A percentile compares a stretch with the other conserved stretches of the same genome.
Evolutionary conservation across 1,284 basidiomycete genomes (phyloP).

Genomic region (Pholiota adiposa): DNA sequence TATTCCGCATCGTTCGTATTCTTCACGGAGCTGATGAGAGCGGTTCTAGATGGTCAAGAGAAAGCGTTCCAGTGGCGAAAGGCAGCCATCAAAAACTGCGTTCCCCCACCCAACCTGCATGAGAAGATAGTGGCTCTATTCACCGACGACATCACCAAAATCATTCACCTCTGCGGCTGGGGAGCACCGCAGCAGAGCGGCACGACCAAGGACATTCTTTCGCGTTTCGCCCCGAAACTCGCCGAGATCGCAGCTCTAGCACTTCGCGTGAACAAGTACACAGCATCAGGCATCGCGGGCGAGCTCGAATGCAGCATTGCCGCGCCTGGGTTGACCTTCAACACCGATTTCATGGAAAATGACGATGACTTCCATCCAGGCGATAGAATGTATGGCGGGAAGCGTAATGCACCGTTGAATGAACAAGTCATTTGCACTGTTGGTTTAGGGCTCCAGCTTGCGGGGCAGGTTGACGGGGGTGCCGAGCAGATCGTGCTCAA

Average conservation of each 20-base stretch:
- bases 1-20: neutral
- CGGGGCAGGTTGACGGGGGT: slow-evolving; percentile 11
- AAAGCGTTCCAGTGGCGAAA: slow-evolving; percentile 27
- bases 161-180: slow-evolving; percentile 27
- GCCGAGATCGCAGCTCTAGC: slow-evolving; percentile 23
- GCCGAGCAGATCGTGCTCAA: slow-evolving; percentile 20
- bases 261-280: slow-evolving; percentile 25
- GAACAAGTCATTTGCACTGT: slow-evolving; percentile 23
- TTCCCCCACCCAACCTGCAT: slow-evolving; percentile 18
- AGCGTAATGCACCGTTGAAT: slow-evolving; percentile 8
- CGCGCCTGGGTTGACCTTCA: slow-evolving; percentile 22
- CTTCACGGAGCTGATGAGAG: neutral
- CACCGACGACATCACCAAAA: slow-evolving; percentile 20
- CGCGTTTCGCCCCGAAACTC: slow-evolving; percentile 21
- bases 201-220: slow-evolving; percentile 15
- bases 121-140: slow-evolving; percentile 20
- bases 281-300: slow-evolving; percentile 19
- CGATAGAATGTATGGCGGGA: neutral
- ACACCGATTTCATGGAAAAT: slow-evolving; percentile 22
- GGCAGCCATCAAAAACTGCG: slow-evolving; percentile 24
- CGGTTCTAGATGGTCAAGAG: slow-evolving; percentile 21
- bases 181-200: slow-evolving; percentile 13
- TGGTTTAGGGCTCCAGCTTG: slow-evolving; percentile 22
- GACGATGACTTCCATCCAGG: slow-evolving; percentile 15
- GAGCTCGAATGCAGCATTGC: slow-evolving; percentile 20